phyloP scores from a whole-genome alignment of 768 basidiomycete genomes.

The Tephrocybe rancida region DNA sequence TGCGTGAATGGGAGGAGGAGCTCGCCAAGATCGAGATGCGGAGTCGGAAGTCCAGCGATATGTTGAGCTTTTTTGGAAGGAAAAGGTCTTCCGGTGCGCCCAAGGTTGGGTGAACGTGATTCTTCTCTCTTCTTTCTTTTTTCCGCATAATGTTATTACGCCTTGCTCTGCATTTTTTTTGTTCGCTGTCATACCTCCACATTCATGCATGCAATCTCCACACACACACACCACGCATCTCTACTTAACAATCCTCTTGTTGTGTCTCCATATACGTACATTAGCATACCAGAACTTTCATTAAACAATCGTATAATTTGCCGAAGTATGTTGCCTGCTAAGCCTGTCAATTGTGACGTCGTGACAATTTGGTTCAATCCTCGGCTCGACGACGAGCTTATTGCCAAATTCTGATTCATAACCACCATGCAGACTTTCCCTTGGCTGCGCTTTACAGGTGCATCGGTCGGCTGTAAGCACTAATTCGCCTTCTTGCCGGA shows the following conservation, averaged over 20 bases:
- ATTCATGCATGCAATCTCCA: conserved; percentile 1
- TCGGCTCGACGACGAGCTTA: neutral
- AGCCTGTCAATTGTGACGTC: conserved; percentile 1
- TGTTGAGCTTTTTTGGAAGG: conserved; percentile 46
- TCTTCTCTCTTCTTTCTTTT: conserved; percentile 3
- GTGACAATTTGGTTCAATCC: neutral
- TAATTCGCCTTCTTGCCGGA: conserved; percentile 8
- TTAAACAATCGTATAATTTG: neutral
- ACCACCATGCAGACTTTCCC: conserved; percentile 52
- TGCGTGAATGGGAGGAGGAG: conserved; percentile 81
- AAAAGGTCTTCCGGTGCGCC: conserved; percentile 28
- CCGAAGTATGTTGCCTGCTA: neutral
- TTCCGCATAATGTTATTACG: neutral
- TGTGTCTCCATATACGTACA: neutral
- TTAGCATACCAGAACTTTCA: neutral
- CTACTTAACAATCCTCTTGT: neutral
- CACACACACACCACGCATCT: conserved; percentile 5
- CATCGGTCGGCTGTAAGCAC: conserved; percentile 50
- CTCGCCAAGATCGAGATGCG: conserved; percentile 67
- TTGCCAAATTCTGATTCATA: conserved; percentile 2
- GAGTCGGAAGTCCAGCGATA: conserved; percentile 54
- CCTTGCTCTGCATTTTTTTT: conserved; percentile 7
- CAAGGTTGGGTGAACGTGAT: conserved; percentile 16
- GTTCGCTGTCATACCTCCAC: conserved; percentile 4
- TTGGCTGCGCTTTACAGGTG: conserved; percentile 54